These are phyloP conservation scores for Debaryomyces sp. DNA, from an alignment of 1,139 yeast species.

Conservation along the genomic window DNA sequence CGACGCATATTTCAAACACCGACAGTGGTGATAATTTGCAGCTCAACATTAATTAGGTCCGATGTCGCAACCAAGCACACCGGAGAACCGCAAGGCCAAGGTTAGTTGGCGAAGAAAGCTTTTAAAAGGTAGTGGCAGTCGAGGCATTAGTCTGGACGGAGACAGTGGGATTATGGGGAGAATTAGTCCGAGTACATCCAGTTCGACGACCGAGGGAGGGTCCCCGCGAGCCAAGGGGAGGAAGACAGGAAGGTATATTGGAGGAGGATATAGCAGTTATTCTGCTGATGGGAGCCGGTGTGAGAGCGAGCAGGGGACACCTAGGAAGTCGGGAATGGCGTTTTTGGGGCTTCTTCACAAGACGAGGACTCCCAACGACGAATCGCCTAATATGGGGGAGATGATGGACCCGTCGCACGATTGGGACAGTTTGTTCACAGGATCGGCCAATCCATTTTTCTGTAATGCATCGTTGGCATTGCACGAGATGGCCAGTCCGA, in stretches of 20 bases:
- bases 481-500: conserved; percentile 8
- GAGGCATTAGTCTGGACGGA: background rate
- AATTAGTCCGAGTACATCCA: background rate
- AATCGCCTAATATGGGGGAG: background rate
- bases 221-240: background rate
- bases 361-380: conserved; percentile 2
- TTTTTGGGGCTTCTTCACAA: conserved; percentile 7
- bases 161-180: background rate
- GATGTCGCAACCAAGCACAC: conserved; percentile 4
- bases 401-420: background rate
- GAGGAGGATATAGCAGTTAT: background rate
- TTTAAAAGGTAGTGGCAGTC: background rate
- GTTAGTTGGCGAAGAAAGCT: conserved; percentile 3
- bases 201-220: background rate
- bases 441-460: background rate
- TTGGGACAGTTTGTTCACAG: background rate
- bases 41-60: conserved; percentile 1
- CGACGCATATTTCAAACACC: background rate
- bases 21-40: background rate
- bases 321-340: conserved; percentile 2
- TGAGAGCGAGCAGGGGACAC: background rate
- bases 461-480: conserved; percentile 7
- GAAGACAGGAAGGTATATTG: background rate
- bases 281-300: background rate
- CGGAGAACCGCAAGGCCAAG: background rate